A percentile compares a stretch with the other conserved stretches of the same genome.
Conservation (phyloP, 108 stramenopile species). For the Cylindrotheca fusiformis region DNA sequence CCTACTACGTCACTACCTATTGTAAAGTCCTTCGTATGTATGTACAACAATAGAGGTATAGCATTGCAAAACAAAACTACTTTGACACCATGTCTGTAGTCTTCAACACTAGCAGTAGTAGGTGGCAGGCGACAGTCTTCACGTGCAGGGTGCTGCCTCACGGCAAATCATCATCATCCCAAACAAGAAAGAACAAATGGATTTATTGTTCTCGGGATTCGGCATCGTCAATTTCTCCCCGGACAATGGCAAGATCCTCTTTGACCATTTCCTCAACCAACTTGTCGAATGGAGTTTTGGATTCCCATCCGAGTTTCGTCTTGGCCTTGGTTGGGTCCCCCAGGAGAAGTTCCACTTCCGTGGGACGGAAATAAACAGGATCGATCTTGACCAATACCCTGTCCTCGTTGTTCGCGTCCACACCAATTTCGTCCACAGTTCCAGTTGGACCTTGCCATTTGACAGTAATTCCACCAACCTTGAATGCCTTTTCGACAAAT, state of each 20-base stretch:
- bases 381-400: constrained; percentile 92
- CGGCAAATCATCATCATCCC: no score
- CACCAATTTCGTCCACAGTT: constrained; percentile 93
- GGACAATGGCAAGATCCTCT: constrained; percentile 87
- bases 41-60: no score
- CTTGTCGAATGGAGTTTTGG: constrained; percentile 75
- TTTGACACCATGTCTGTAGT: neutral
- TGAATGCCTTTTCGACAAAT: constrained; percentile 96
- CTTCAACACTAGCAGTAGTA: no score
- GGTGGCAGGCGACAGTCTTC: no score
- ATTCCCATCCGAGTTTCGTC: constrained; percentile 88
- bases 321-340: constrained; percentile 96
- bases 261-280: constrained; percentile 97
- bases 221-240: constrained; percentile 51
- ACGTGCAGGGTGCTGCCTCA: no score
- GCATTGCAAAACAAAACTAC: neutral
- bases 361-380: constrained; percentile 97
- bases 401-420: constrained; percentile 81
- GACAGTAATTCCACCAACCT: constrained; percentile 75
- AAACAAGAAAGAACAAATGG: no score
- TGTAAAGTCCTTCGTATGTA: no score
- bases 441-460: constrained; percentile 91
- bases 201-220: constrained; percentile 6
- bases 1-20: no score
- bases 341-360: constrained; percentile 96